Evolutionary conservation across 495 filamentous ascomycete species (phyloP).

Genomic region (Amorphotheca resinae): DNA sequence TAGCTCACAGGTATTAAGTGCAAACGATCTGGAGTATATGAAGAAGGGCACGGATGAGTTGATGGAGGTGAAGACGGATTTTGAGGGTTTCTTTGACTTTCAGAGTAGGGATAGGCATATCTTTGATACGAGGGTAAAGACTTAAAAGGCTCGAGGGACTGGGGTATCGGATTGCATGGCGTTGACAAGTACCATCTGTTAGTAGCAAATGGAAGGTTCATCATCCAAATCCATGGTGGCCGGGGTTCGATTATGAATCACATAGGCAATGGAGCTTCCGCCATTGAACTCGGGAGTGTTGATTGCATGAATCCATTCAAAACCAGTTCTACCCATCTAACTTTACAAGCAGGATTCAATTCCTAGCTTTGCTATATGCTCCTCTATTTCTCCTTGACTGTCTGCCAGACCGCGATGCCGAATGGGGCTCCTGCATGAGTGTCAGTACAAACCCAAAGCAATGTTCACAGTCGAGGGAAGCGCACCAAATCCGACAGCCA

Average conservation of each 20-base stretch:
- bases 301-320: not conserved
- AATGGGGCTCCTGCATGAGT: slow-evolving; percentile 13
- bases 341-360: not conserved
- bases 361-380: not conserved
- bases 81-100: slow-evolving; percentile 17
- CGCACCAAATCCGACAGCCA: slow-evolving; percentile 19
- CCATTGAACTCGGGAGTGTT: not conserved
- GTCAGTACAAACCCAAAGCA: not conserved
- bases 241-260: too few relatives aligned
- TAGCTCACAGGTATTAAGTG: slow-evolving; percentile 5
- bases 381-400: slow-evolving; percentile 20
- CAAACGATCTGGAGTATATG: slow-evolving; percentile 10
- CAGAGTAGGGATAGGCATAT: slow-evolving; percentile 12
- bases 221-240: too few relatives aligned
- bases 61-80: slow-evolving; percentile 10
- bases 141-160: not conserved
- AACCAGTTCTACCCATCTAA: not conserved
- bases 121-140: slow-evolving; percentile 20
- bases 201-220: too few relatives aligned
- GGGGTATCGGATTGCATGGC: not conserved
- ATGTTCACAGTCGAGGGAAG: not conserved
- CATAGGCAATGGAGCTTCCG: too few relatives aligned
- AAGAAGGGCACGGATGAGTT: slow-evolving; percentile 15
- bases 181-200: too few relatives aligned
- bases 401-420: slow-evolving; percentile 22